phyloP scores from a whole-genome alignment of 345 rosid genomes.

The Rhodamnia rubescens region DNA sequence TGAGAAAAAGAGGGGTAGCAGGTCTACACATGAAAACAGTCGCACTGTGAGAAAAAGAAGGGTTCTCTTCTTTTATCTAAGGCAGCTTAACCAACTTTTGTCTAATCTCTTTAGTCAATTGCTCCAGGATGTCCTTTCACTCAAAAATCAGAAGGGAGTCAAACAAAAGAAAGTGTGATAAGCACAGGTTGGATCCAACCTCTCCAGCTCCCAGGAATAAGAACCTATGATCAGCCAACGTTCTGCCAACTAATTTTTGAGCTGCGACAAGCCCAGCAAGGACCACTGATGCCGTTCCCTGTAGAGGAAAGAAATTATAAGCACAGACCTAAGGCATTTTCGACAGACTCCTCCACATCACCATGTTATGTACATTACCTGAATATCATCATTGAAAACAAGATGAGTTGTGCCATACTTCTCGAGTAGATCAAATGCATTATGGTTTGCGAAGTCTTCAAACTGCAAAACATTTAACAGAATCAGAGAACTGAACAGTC shows the following conservation, averaged over 20 bases:
- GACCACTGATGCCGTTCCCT: slow-evolving; percentile 99
- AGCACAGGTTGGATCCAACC: slow-evolving; percentile 23
- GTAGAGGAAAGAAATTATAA: neutral
- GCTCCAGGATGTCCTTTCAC: neutral
- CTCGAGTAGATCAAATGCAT: slow-evolving; percentile 83
- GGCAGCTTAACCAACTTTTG: neutral
- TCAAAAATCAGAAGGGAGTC: neutral
- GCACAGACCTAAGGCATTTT: neutral
- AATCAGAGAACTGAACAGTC: neutral
- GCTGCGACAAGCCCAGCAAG: slow-evolving; percentile 91
- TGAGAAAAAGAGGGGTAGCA: neutral
- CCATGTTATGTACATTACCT: slow-evolving; percentile 31
- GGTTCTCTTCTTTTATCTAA: neutral
- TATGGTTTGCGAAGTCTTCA: slow-evolving; percentile 98
- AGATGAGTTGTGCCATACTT: slow-evolving; percentile 90
- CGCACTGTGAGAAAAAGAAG: neutral
- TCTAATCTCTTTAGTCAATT: neutral
- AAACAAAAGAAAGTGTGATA: neutral
- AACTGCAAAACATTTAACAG: slow-evolving; percentile 36
- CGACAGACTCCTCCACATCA: neutral
- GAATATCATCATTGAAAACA: slow-evolving; percentile 97
- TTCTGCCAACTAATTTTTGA: slow-evolving; percentile 63
- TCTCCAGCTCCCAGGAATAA: slow-evolving; percentile 98
- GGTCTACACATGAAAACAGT: neutral
- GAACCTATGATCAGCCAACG: slow-evolving; percentile 67